phyloP scores from a whole-genome alignment of 345 rosid species.

The Sisymbrium irio region DNA sequence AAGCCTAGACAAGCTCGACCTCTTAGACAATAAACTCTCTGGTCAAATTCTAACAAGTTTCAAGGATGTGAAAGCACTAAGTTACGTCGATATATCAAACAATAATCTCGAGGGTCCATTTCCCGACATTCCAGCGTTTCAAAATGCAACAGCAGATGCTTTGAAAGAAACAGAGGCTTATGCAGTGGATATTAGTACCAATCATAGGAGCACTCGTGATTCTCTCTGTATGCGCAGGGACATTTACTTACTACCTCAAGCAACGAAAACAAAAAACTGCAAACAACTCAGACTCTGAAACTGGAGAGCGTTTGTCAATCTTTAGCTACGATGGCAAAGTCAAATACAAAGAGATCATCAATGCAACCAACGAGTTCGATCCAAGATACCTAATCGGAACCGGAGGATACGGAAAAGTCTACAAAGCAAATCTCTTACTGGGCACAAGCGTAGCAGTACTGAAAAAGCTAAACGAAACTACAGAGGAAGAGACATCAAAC shows the following conservation, averaged over 20 bases:
- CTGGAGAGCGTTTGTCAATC: conserved; percentile 7
- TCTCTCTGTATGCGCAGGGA: neutral
- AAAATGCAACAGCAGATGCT: conserved; percentile 26
- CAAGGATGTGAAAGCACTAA: conserved; percentile 8
- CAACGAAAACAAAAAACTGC: neutral
- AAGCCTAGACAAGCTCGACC: conserved; percentile 29
- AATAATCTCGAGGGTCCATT: conserved; percentile 43
- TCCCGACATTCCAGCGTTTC: conserved; percentile 26
- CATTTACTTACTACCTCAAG: neutral
- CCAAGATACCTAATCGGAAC: too few species aligned
- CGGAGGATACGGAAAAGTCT: conserved; percentile 38
- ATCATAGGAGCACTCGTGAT: conserved; percentile 8
- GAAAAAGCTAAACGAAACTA: conserved; percentile 28
- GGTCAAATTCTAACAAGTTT: conserved; percentile 21
- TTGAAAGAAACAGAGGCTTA: conserved; percentile 33
- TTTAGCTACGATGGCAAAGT: conserved; percentile 11
- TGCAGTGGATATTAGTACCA: conserved; percentile 31
- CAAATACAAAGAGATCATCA: conserved; percentile 33
- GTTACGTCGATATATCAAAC: conserved; percentile 30
- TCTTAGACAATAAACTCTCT: conserved; percentile 39
- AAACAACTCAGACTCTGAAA: neutral
- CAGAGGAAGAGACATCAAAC: too few species aligned
- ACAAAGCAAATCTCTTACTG: conserved; percentile 30
- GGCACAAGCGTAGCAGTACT: conserved; percentile 20
- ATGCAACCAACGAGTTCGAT: conserved; percentile 34